Base-by-base conservation (phyloP, 352 stramenopile genomes). In the Globisporangium heterothallicum region DNA sequence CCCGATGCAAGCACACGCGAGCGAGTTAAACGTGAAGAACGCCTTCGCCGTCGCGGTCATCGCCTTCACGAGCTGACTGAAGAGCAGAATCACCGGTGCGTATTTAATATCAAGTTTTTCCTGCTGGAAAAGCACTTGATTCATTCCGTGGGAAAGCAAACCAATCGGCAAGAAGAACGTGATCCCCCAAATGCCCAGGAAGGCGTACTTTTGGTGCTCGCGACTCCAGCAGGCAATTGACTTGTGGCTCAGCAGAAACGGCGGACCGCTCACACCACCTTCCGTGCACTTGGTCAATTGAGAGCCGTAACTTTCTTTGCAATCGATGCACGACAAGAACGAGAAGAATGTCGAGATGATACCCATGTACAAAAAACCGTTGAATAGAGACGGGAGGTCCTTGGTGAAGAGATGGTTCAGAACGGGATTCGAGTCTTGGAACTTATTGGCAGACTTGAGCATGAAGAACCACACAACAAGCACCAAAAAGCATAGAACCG, bases 391-490 rank as follows among this genome's bases (percentile, higher is more conserved):
- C 21, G 74, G 72, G 14, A 86, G 54, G 46, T 86, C 74, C 30
- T 84, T 86, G 6, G 74, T 86, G 14, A 82, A 43, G 19, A 80
- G 40, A 0, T 63, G 66, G 58, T 86, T 78, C 12, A 86, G 53
- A 21, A 73, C 42, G 4, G 61, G 61, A 32, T 66, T 83, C 26
- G 58, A 80, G 27, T 86, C 72, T 45, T 76, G 75, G 55, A 86
- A 86, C 42, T 80, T 80, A 68, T 86, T 86, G 14, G 72, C 68
- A n/a, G 72, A 78, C 57, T 86, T 86, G 51, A 86, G 52, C 46
- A 82, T 49, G 18, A 84, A n/a, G 35, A 80, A 66, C 66, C 70
- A 86, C 7, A 60, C 24, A 8, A 64, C 2, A 13, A 86, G 49
- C 30, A 61, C 42, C 2, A 61, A 4, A 0, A 62, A 50, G 35